These are phyloP conservation scores for Mortierella antarctica DNA, from an alignment of 192 early-diverging fungal genomes.

Conservation along the genomic window DNA sequence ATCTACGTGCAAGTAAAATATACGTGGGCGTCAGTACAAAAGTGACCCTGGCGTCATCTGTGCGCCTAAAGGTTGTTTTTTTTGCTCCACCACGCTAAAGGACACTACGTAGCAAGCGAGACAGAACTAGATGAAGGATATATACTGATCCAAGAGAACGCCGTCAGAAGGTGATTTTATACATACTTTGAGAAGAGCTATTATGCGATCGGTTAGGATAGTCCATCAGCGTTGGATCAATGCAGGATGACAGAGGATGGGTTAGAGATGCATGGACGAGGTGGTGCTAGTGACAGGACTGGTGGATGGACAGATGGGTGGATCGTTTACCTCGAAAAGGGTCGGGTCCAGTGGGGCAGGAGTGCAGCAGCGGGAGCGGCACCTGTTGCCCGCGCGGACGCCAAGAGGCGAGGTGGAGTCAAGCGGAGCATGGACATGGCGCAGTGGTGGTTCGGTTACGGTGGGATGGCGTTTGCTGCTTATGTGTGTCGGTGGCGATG, in stretches of 20 bases:
- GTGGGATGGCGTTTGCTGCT: too few relatives aligned
- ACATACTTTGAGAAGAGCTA: constrained; percentile 5
- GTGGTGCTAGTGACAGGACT: background rate
- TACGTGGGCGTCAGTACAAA: background rate
- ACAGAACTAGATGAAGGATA: background rate
- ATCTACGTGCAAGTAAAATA: background rate
- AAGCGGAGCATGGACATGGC: too few relatives aligned
- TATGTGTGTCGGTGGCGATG: too few relatives aligned
- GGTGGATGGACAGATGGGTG: background rate
- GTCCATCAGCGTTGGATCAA: background rate
- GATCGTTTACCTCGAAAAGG: constrained; percentile 4
- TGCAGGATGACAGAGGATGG: too few relatives aligned
- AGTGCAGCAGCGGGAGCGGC: background rate
- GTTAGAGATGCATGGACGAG: background rate
- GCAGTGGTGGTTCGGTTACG: too few relatives aligned
- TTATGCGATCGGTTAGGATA: too few relatives aligned
- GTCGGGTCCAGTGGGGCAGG: constrained; percentile 2
- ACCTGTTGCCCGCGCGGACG: too few relatives aligned
- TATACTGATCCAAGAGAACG: background rate
- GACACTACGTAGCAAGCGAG: background rate
- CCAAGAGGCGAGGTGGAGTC: too few relatives aligned
- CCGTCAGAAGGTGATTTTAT: background rate
- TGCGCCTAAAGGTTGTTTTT: background rate
- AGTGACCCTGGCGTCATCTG: background rate
- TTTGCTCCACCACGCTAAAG: background rate